Conservation (phyloP, 805 yeast genomes). For the Ogataea dorogensis region DNA sequence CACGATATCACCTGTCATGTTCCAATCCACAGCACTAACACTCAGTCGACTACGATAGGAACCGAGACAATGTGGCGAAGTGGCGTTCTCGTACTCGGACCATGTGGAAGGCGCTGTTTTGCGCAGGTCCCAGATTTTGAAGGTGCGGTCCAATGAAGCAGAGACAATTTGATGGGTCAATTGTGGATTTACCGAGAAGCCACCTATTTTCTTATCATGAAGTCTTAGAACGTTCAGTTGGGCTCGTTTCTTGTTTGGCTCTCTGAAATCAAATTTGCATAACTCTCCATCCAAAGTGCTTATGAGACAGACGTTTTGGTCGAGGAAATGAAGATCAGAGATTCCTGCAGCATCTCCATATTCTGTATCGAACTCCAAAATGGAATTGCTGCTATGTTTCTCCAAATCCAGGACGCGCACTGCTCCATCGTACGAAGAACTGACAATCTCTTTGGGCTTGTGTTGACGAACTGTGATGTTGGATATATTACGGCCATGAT, state of each 20-base stretch:
- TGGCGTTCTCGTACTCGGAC: slow-evolving; percentile 52
- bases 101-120: slow-evolving; percentile 46
- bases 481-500: slow-evolving; percentile 76
- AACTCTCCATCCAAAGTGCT: slow-evolving; percentile 82
- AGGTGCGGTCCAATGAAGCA: slow-evolving; percentile 82
- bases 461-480: slow-evolving; percentile 50
- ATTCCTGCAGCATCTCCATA: slow-evolving; percentile 61
- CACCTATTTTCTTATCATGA: slow-evolving; percentile 91
- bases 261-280: slow-evolving; percentile 67
- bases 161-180: slow-evolving; percentile 69
- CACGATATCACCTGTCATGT: slow-evolving; percentile 62
- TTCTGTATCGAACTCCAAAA: slow-evolving; percentile 54
- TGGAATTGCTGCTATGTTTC: slow-evolving; percentile 57
- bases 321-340: slow-evolving; percentile 66
- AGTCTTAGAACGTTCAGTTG: slow-evolving; percentile 49
- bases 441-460: slow-evolving; percentile 50
- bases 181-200: slow-evolving; percentile 76
- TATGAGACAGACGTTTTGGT: slow-evolving; percentile 59
- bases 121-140: slow-evolving; percentile 87
- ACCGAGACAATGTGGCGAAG: slow-evolving; percentile 54
- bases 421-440: slow-evolving; percentile 87
- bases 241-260: slow-evolving; percentile 12
- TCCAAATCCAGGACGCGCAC: slow-evolving; percentile 69
- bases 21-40: slow-evolving; percentile 85
- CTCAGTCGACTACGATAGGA: slow-evolving; percentile 73